A percentile compares a stretch with the other conserved stretches of the same genome.
Evolutionary conservation across 495 filamentous ascomycete species (phyloP).

Genomic region (Rhypophila decipiens): DNA sequence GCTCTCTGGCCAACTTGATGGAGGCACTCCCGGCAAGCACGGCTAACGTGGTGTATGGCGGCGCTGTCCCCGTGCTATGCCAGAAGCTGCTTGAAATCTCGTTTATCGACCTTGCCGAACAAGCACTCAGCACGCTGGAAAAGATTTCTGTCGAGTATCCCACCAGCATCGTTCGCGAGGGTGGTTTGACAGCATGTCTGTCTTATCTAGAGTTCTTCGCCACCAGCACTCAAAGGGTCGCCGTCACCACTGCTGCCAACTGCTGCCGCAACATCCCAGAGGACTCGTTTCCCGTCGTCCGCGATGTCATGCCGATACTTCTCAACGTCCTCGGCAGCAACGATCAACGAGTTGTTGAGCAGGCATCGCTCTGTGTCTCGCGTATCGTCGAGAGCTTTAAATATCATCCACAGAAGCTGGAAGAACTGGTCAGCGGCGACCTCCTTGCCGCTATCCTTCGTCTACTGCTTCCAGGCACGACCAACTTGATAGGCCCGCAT

Average conservation of each 20-base stretch:
- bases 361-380: slow-evolving; percentile 94
- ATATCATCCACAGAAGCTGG: slow-evolving; percentile 75
- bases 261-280: slow-evolving; percentile 95
- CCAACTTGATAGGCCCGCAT: slow-evolving; percentile 88
- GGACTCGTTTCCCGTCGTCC: slow-evolving; percentile 81
- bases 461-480: slow-evolving; percentile 86
- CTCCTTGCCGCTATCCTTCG: slow-evolving; percentile 84
- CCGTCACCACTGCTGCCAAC: slow-evolving; percentile 94
- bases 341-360: slow-evolving; percentile 95
- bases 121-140: slow-evolving; percentile 90
- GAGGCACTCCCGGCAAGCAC: slow-evolving; percentile 90
- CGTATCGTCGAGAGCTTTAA: slow-evolving; percentile 95
- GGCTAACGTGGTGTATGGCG: slow-evolving; percentile 92
- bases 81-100: slow-evolving; percentile 90
- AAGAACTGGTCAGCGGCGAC: slow-evolving; percentile 82
- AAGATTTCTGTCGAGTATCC: slow-evolving; percentile 98
- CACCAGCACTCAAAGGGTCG: slow-evolving; percentile 92
- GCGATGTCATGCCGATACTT: slow-evolving; percentile 92
- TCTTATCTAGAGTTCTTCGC: slow-evolving; percentile 96
- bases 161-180: slow-evolving; percentile 90
- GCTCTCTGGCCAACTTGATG: slow-evolving; percentile 96
- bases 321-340: slow-evolving; percentile 82
- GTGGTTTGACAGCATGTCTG: slow-evolving; percentile 87
- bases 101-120: slow-evolving; percentile 95
- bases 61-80: slow-evolving; percentile 89